phyloP scores from a whole-genome alignment of 2,329 filamentous ascomycete genomes.

The Pseudogymnoascus sp. region DNA sequence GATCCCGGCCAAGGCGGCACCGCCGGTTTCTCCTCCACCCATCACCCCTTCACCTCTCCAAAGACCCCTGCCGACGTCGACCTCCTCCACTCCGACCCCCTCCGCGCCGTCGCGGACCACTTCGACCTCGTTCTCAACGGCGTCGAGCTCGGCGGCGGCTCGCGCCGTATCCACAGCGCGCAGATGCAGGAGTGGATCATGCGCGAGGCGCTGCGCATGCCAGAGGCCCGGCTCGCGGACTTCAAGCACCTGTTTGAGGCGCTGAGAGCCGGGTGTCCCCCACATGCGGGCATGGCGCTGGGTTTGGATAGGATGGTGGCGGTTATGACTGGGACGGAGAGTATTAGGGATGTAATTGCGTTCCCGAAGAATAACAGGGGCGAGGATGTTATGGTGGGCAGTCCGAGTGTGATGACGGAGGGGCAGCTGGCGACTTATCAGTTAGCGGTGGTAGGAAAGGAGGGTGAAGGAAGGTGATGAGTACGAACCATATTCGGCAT shows the following conservation, averaged over 20 bases:
- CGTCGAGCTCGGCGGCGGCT: slow-evolving; percentile 87
- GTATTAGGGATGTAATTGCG: slow-evolving; percentile 86
- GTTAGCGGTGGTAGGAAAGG: slow-evolving; percentile 14
- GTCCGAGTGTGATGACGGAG: slow-evolving; percentile 60
- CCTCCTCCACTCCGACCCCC: slow-evolving; percentile 61
- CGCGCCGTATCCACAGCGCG: slow-evolving; percentile 80
- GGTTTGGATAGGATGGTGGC: slow-evolving; percentile 85
- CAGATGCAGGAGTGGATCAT: slow-evolving; percentile 78
- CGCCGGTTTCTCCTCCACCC: slow-evolving; percentile 75
- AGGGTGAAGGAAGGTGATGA: background rate
- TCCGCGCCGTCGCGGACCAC: slow-evolving; percentile 70
- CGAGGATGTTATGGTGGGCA: slow-evolving; percentile 74
- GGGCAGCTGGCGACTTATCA: slow-evolving; percentile 30
- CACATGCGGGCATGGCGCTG: slow-evolving; percentile 86
- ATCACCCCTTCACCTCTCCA: slow-evolving; percentile 94
- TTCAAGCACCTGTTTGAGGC: slow-evolving; percentile 82
- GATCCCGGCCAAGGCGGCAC: slow-evolving; percentile 61
- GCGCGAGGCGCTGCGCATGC: slow-evolving; percentile 59
- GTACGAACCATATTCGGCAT: background rate
- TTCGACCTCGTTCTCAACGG: slow-evolving; percentile 97
- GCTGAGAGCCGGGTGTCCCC: slow-evolving; percentile 77
- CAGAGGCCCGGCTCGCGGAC: slow-evolving; percentile 58
- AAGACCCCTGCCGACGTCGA: slow-evolving; percentile 64
- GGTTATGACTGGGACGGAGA: slow-evolving; percentile 65
- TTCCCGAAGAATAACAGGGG: slow-evolving; percentile 93